These are phyloP conservation scores for Boletus sensibilis DNA, from an alignment of 768 basidiomycete species.

Conservation along the genomic window DNA sequence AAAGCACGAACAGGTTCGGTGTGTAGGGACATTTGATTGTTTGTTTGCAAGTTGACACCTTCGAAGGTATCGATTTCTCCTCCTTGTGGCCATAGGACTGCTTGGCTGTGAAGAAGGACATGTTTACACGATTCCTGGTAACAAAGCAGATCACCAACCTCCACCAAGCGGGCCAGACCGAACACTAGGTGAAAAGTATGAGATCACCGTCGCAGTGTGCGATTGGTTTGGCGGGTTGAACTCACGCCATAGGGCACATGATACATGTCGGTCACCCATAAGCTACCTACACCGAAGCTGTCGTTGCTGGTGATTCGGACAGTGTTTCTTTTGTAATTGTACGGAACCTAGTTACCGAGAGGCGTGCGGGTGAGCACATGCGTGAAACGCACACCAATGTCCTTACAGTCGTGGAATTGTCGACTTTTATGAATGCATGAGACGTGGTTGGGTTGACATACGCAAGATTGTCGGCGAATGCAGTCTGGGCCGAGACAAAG, in stretches of 20 bases:
- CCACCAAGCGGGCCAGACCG: slow-evolving; percentile 70
- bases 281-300: slow-evolving; percentile 53
- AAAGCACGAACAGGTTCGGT: slow-evolving; percentile 46
- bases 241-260: slow-evolving; percentile 65
- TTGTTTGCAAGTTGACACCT: slow-evolving; percentile 65
- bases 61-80: slow-evolving; percentile 83
- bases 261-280: slow-evolving; percentile 64
- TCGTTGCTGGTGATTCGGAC: slow-evolving; percentile 63
- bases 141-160: slow-evolving; percentile 19
- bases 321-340: slow-evolving; percentile 61
- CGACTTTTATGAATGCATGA: slow-evolving; percentile 75
- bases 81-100: slow-evolving; percentile 59
- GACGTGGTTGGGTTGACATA: slow-evolving; percentile 62
- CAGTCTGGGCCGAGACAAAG: slow-evolving; percentile 46
- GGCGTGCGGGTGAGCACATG: background rate
- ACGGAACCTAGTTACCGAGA: slow-evolving; percentile 24
- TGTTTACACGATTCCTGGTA: background rate
- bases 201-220: slow-evolving; percentile 1
- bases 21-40: slow-evolving; percentile 75
- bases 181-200: slow-evolving; percentile 44
- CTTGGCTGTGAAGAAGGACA: slow-evolving; percentile 37
- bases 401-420: slow-evolving; percentile 58
- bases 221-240: slow-evolving; percentile 8
- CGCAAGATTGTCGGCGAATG: slow-evolving; percentile 49
- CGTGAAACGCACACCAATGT: background rate